Evolutionary conservation across 805 yeast species (phyloP).

Genomic region (Ogataea pignaliae): DNA sequence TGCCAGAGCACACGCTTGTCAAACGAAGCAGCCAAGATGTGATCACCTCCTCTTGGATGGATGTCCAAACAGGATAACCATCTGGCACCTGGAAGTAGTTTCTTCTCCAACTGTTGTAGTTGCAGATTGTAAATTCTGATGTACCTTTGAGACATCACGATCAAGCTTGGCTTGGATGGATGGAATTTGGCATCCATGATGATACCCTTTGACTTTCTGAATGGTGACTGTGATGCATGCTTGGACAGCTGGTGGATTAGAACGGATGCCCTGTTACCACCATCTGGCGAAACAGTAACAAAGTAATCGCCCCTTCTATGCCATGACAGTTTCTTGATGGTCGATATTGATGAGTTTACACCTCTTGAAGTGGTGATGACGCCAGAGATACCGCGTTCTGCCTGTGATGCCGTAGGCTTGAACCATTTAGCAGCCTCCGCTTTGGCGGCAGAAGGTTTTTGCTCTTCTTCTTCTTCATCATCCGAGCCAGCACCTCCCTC

Average conservation of each 20-base stretch:
- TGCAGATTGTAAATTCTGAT: slow-evolving; percentile 87
- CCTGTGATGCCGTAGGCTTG: slow-evolving; percentile 64
- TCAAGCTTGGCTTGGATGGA: slow-evolving; percentile 90
- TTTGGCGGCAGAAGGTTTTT: slow-evolving; percentile 24
- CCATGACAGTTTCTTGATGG: slow-evolving; percentile 85
- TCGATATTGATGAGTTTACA: slow-evolving; percentile 40
- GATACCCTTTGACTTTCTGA: slow-evolving; percentile 87
- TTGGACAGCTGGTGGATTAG: slow-evolving; percentile 91
- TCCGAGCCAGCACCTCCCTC: slow-evolving; percentile 38
- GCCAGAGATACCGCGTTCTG: slow-evolving; percentile 62
- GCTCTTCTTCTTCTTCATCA: slow-evolving; percentile 22
- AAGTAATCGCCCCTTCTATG: slow-evolving; percentile 97
- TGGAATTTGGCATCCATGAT: slow-evolving; percentile 96
- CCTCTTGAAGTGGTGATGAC: slow-evolving; percentile 53
- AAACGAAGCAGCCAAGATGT: slow-evolving; percentile 84
- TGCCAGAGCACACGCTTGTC: slow-evolving; percentile 98
- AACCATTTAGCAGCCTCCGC: slow-evolving; percentile 74
- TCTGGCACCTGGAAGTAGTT: slow-evolving; percentile 90
- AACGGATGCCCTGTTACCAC: slow-evolving; percentile 74
- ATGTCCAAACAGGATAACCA: slow-evolving; percentile 90
- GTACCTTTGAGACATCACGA: slow-evolving; percentile 91
- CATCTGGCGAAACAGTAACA: slow-evolving; percentile 94
- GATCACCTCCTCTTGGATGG: slow-evolving; percentile 91
- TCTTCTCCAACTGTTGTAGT: slow-evolving; percentile 77
- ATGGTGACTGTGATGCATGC: slow-evolving; percentile 94